Base-by-base conservation (phyloP, 495 filamentous ascomycete species). In the Neurospora sp. region DNA sequence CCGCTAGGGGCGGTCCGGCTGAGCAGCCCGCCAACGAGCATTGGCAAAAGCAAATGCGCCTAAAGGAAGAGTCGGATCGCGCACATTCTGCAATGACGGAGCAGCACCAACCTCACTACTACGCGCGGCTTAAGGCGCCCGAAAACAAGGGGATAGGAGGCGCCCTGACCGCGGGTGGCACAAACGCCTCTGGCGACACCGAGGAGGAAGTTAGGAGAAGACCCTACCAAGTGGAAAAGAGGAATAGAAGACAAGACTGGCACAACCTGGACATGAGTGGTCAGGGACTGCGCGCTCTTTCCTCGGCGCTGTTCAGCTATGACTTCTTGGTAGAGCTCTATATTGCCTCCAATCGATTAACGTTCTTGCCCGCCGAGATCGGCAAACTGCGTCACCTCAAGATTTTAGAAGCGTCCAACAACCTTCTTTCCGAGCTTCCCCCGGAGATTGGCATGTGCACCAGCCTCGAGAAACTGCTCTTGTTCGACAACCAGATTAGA, bases 391-490 rank as follows among this genome's bases (percentile, higher is more conserved):
- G 94, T 74, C 88, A 90, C 62, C 83, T 99, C 70, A 91, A 85
- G 18, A 87, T 91, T 75, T 88, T 99, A 37, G 94, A 99, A 82
- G 86, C 94, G 5, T 98, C 96, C 0, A 88, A 91, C 80, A 99
- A 99, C 78, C 87, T 94, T 20, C 84, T 99, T 31, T 88, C 85
- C 9, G 91, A 92, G 78, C 85, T 99, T 9, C 96, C 96, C 7
- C 89, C 92, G 20, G 95, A 99, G 86, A 89, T 98, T 71, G 96
- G 96, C 76, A 98, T 98, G 94, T 91, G 97, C 74, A 93, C 93
- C 49, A 93, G 92, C 75, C 84, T 99, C 70, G 91, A 91, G 79
- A 88, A 88, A 49, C 86, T 99, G 1, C 83, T 92, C 27, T 84
- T 97, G 4, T 97, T 97, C 79, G 93, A 98, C 81, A 99, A 99